Conservation (phyloP, 208 protist species). For the Leishmania turanica region DNA sequence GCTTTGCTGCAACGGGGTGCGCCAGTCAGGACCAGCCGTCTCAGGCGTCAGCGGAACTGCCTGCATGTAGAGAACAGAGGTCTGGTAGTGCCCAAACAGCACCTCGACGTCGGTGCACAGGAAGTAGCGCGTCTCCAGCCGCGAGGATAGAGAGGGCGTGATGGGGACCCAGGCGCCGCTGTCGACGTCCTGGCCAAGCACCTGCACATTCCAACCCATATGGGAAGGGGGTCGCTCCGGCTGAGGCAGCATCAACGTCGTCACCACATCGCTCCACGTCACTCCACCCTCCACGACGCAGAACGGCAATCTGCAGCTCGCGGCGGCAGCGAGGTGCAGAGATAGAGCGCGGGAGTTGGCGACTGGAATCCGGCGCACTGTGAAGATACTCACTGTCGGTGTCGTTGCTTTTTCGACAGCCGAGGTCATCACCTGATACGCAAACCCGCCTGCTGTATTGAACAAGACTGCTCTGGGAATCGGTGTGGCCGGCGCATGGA, state of each 20-base stretch:
- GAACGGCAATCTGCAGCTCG: constrained; percentile 18
- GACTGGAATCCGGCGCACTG: constrained; percentile 19
- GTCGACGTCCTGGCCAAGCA: constrained; percentile 20
- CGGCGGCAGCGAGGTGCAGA: constrained; percentile 13
- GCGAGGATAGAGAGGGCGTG: constrained; percentile 27
- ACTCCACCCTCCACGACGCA: constrained; percentile 17
- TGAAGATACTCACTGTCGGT: constrained; percentile 17
- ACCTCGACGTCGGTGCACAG: constrained; percentile 37
- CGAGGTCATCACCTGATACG: constrained; percentile 21
- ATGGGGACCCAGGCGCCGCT: constrained; percentile 23
- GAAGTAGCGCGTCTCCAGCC: constrained; percentile 29
- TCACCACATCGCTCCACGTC: constrained; percentile 30
- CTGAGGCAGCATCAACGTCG: constrained; percentile 9
- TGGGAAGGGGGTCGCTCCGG: background rate
- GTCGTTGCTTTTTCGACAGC: background rate
- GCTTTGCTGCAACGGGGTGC: constrained; percentile 22
- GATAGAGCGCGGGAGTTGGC: background rate
- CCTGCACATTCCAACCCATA: constrained; percentile 29
- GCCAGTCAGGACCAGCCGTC: constrained; percentile 12
- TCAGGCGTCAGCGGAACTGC: constrained; percentile 4
- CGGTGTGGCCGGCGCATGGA: constrained; percentile 4
- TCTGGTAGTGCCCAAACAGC: constrained; percentile 29
- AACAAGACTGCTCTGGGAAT: constrained; percentile 24
- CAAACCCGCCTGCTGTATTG: constrained; percentile 16
- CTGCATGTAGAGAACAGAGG: constrained; percentile 20